Evolutionary conservation across 306 rosid species (phyloP).

Genomic region (Medicago truncatula): DNA sequence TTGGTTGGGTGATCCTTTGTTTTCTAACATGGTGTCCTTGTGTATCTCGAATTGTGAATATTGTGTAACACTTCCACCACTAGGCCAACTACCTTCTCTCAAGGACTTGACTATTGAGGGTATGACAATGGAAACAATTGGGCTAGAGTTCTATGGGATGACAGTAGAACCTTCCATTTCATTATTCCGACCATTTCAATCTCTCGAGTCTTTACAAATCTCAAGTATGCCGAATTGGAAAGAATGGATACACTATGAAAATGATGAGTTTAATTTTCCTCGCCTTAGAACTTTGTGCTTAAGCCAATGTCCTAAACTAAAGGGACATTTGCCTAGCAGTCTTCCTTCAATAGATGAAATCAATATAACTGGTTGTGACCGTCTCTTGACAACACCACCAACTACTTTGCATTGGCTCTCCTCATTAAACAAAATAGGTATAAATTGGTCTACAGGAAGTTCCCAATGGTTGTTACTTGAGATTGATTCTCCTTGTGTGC

Average conservation of each 20-base stretch:
- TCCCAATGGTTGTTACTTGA: background rate
- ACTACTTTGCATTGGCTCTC: background rate
- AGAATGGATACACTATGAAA: background rate
- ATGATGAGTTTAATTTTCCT: background rate
- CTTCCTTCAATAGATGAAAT: background rate
- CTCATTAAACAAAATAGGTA: background rate
- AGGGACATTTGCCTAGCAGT: slow-evolving; percentile 4
- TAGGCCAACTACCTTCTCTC: no score
- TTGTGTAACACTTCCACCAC: no score
- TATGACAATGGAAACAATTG: background rate
- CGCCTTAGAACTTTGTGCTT: background rate
- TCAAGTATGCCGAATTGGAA: background rate
- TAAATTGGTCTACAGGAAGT: no score
- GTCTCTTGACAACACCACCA: background rate
- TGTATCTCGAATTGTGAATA: no score
- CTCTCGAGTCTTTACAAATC: background rate
- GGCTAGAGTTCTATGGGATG: slow-evolving; percentile 19
- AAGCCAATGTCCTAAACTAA: background rate
- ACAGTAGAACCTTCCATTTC: background rate
- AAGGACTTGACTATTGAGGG: no score
- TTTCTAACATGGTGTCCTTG: no score
- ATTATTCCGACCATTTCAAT: slow-evolving; percentile 20
- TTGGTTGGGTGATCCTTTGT: no score
- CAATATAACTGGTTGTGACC: background rate
- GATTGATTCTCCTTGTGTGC: background rate